Conservation (phyloP, 768 basidiomycete species). For the Suillus ampliporus region DNA sequence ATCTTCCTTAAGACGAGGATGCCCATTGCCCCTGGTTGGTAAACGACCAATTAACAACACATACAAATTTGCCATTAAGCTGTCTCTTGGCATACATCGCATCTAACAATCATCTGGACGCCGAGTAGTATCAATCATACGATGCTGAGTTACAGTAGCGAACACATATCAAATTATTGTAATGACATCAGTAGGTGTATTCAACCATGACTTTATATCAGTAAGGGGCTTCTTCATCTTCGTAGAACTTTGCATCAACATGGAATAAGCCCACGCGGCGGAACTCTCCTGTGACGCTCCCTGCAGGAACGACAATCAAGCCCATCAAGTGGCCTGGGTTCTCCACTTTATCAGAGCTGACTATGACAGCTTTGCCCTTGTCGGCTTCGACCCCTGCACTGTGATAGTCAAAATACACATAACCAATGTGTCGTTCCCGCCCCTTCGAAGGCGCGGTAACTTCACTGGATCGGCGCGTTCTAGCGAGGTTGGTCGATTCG, state of each 20-base stretch:
- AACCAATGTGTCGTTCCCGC: conserved; percentile 3
- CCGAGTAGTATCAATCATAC: neutral
- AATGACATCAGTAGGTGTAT: neutral
- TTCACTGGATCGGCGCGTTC: neutral
- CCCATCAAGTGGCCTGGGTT: neutral
- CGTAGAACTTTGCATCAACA: neutral
- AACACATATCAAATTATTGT: neutral
- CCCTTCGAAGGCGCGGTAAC: neutral
- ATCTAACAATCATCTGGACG: neutral
- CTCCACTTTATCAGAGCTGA: neutral
- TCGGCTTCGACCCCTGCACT: neutral
- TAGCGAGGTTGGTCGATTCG: neutral
- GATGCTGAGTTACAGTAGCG: neutral
- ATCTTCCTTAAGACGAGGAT: neutral
- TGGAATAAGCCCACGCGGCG: conserved; percentile 6
- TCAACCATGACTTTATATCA: conserved; percentile 6
- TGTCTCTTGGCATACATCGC: too few relatives aligned
- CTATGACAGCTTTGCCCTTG: conserved; percentile 8
- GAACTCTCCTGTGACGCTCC: neutral
- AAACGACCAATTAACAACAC: neutral
- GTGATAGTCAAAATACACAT: conserved; percentile 9
- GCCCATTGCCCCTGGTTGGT: neutral
- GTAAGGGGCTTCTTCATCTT: conserved; percentile 10
- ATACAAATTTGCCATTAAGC: too few relatives aligned
- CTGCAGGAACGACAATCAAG: conserved; percentile 6